A percentile compares a stretch with the other conserved stretches of the same genome.
Conservation (phyloP, 371 early-diverging fungal species). For the Rhizoclosmatium hyalinum region DNA sequence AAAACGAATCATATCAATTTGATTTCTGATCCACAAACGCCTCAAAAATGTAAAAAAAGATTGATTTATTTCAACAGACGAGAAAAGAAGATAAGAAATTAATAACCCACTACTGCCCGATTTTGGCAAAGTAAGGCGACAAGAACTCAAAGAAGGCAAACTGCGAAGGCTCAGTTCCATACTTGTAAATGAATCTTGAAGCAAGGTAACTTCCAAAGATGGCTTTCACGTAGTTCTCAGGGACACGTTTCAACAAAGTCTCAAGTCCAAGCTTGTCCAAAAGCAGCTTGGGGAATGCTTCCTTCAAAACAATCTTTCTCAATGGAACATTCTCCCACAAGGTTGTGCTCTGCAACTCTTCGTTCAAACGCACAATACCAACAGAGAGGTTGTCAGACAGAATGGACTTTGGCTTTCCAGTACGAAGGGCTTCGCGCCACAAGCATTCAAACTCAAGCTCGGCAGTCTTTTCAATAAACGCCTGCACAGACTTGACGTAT, state of each 20-base stretch:
- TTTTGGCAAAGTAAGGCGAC: conserved; percentile 60
- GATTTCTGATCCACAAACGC: too few relatives aligned
- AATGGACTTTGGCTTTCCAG: conserved; percentile 79
- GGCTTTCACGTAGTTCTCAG: conserved; percentile 92
- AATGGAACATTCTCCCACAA: conserved; percentile 92
- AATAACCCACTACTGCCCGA: conserved; percentile 25
- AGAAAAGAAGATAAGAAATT: too few relatives aligned
- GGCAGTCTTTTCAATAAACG: conserved; percentile 92
- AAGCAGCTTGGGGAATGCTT: conserved; percentile 93
- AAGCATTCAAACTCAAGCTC: conserved; percentile 93
- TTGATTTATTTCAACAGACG: too few relatives aligned
- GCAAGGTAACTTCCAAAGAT: conserved; percentile 97
- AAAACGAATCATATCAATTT: too few relatives aligned
- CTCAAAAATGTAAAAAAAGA: too few relatives aligned
- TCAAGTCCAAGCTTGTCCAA: conserved; percentile 88
- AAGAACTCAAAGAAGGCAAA: conserved; percentile 99
- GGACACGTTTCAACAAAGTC: conserved; percentile 83
- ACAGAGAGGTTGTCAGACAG: conserved; percentile 90
- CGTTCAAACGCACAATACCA: conserved; percentile 92
- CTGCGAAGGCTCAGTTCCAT: conserved; percentile 91
- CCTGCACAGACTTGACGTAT: conserved; percentile 91
- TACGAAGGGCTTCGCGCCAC: conserved; percentile 84
- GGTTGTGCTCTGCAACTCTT: conserved; percentile 87
- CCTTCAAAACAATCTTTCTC: conserved; percentile 80
- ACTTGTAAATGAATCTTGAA: conserved; percentile 92